Base-by-base conservation (phyloP, 2,329 filamentous ascomycete genomes). In the Proliferodiscus dingleyae region DNA sequence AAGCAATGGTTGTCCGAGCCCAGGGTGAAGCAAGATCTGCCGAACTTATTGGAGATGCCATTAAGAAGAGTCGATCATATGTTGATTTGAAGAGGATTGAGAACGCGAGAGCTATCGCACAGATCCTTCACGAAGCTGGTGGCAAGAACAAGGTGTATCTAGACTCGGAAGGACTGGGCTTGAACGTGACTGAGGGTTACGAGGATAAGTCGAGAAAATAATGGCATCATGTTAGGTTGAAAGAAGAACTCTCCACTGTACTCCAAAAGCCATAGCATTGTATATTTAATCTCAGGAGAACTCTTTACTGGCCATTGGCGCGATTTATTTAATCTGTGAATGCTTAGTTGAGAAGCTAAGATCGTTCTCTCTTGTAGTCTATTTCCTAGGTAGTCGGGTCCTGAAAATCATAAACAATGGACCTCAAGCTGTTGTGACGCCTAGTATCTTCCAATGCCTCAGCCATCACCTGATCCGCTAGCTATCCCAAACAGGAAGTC, bases 21-120 rank as follows among this genome's bases (percentile, higher is more conserved):
- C 93, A 97, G 81, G 93, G 93, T 89, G 93, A 98, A 74, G 93
- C 93, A 40, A 87, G 93, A 56, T 97, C 93, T 30, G 93, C 93
- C 37, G 90, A 98, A 72, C 83, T 98, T 54, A 96, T 98, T 63
- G 93, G 93, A 70, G 93, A 98, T 43, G 93, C 93, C 51, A 95
- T 98, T 82, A 98, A 97, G 87, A 98, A 97, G 85, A 94, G 80
- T 75, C 86, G 90, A 72, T 86, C 89, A 55, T 98, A 98, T 68
- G 81, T 98, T 54, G 93, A 97, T 71, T 80, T 98, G 65, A 88
- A 94, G 72, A 93, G 95, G 77, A 95, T 98, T 61, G 93, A 98
- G 74, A 98, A 96, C 63, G 93, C 93, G 5, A 80, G 88, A 57
- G 78, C 81, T 46, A 95, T 98, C 68, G 93, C 93, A n/a, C 69